Evolutionary conservation across 2,329 filamentous ascomycete genomes (phyloP), one percentile per base, ranked within the genome.

Genomic region (Beauveria australis): DNA sequence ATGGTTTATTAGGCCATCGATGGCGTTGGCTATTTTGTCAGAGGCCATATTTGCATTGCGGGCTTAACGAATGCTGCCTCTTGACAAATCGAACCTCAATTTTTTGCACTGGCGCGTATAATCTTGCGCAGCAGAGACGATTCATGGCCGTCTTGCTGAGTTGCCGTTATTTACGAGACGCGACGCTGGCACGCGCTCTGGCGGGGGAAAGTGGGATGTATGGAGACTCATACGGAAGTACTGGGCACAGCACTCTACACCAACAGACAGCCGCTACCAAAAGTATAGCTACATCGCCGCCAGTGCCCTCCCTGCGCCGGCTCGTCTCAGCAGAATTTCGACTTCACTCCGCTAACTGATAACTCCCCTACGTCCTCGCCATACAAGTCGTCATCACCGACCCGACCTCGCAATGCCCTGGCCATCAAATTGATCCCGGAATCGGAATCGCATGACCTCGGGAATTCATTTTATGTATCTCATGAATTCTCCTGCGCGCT

Each of bases 1-100:
- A 70, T 89, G 87, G 67, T 86, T 80, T 71, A 95, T 86, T 70
- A 96, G 81, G 74, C 88, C 87, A 72, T 89, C 85, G 71, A 95
- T 86, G 72, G 89, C 91, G 73, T 86, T 86, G 71, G 88, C 85
- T 75, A 95, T 84, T 77, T 90, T 89, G 69, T 83, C 80, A 67
- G 81, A 79, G 67, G 81, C 78, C 80, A 84, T 84, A 70, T 75
- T 74, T 71, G 78, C 78, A 81, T 81, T 66, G 72, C 79, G 26
- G 40, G n/a, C 18, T 47, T 10, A 47, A 40, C 16, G 9, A 51
- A 44, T n/a, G 22, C 30, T 52, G n/a, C 18, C 24, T 43, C 5
- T 48, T 40, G 49, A 26, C 22, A 48, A 22, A 24, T 14, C 28
- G 1, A 3, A 30, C 30, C 5, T 14, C 30, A 26, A 19, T 2